These are phyloP conservation scores for Plasmodium coatneyi DNA, from an alignment of 169 alveolate genomes.

Conservation along the genomic window DNA sequence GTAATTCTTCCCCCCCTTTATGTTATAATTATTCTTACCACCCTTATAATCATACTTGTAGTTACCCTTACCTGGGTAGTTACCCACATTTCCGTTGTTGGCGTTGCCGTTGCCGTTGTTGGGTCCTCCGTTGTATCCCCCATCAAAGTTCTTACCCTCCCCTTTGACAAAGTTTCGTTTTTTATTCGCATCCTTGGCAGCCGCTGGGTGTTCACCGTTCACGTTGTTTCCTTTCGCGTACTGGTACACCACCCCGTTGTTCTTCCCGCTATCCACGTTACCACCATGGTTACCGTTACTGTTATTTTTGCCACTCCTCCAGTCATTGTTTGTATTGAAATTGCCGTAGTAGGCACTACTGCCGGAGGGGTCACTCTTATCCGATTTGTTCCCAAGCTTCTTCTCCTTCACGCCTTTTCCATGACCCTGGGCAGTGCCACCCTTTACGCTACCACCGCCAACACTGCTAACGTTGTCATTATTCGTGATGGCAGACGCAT, in stretches of 20 bases:
- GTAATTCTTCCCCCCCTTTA: neutral
- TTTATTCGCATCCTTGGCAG: slow-evolving; percentile 31
- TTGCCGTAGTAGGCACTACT: neutral
- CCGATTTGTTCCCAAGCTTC: neutral
- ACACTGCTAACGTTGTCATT: neutral
- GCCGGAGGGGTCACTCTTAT: neutral
- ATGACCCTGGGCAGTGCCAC: neutral
- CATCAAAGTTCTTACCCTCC: slow-evolving; percentile 3
- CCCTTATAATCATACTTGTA: neutral
- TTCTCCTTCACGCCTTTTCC: slow-evolving; percentile 22
- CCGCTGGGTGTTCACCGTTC: neutral
- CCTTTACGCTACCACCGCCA: neutral
- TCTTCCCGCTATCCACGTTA: neutral
- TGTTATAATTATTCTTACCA: neutral
- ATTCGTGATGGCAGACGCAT: neutral
- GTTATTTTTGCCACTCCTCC: slow-evolving; percentile 50
- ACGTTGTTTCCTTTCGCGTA: neutral
- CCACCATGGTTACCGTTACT: neutral
- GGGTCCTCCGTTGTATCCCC: neutral
- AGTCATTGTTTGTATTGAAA: slow-evolving; percentile 2
- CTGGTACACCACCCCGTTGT: neutral
- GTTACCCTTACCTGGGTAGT: neutral
- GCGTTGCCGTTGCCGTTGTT: neutral
- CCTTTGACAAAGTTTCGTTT: slow-evolving; percentile 27
- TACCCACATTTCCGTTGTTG: neutral